Conservation (phyloP, 2,329 filamentous ascomycete genomes). For the Aureobasidium leucospermi region DNA sequence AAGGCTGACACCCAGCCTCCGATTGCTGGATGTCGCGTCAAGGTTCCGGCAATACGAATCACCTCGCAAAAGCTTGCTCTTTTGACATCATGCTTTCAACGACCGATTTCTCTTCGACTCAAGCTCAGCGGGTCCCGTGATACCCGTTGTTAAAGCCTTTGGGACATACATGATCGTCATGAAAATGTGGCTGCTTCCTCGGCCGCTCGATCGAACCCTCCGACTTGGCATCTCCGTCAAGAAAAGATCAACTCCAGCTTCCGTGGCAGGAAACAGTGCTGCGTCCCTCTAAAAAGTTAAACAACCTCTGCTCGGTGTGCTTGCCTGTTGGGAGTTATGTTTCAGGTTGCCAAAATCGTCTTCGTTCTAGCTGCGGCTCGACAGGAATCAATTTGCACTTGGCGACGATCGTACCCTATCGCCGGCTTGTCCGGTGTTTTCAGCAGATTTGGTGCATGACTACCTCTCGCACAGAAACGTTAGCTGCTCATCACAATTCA, state of each 20-base stretch:
- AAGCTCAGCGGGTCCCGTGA: conserved; percentile 13
- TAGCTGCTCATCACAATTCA: conserved; percentile 7
- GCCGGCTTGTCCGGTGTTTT: conserved; percentile 1
- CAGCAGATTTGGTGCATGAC: conserved; percentile 9
- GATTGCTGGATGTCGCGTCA: background rate
- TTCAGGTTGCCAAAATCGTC: background rate
- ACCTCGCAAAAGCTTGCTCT: background rate
- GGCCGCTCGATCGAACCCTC: conserved; percentile 3
- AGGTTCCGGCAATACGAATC: background rate
- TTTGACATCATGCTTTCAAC: background rate
- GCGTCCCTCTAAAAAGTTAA: background rate
- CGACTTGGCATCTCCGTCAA: conserved; percentile 1
- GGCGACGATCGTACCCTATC: background rate
- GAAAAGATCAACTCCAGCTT: background rate
- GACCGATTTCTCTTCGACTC: background rate
- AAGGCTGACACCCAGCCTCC: background rate
- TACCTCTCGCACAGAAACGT: conserved; percentile 5
- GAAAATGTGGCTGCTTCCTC: conserved; percentile 4
- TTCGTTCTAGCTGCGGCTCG: background rate
- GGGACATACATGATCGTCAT: conserved; percentile 11
- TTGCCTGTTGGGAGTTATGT: background rate
- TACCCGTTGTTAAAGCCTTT: conserved; percentile 11
- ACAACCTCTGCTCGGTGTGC: background rate
- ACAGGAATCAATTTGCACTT: background rate
- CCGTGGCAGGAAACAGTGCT: background rate